Conservation (phyloP, 352 stramenopile species). For the Globisporangium splendens region DNA sequence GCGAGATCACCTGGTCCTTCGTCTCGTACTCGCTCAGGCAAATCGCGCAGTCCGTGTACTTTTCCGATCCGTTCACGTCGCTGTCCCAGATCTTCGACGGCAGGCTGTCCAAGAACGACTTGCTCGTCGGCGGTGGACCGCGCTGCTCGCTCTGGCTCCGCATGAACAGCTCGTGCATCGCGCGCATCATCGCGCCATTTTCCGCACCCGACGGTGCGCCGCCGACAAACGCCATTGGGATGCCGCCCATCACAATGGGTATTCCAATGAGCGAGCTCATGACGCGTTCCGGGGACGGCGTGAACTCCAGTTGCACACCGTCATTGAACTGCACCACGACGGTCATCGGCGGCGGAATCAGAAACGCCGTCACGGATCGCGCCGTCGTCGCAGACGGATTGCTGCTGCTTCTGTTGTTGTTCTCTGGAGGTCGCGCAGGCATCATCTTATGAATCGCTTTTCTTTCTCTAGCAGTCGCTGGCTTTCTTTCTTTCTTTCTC, state of each 20-base stretch:
- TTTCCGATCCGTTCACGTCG: conserved; percentile 35
- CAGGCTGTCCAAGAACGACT: conserved; percentile 61
- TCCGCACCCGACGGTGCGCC: conserved; percentile 12
- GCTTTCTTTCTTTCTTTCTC: no score
- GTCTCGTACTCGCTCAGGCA: conserved; percentile 73
- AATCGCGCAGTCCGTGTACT: conserved; percentile 68
- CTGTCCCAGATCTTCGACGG: conserved; percentile 56
- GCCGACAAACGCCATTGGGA: conserved; percentile 11
- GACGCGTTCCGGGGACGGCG: conserved; percentile 34
- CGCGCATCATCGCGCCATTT: conserved; percentile 31
- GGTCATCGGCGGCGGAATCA: conserved; percentile 58
- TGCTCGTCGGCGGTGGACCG: conserved; percentile 65
- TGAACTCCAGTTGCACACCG: conserved; percentile 45
- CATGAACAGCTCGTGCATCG: conserved; percentile 64
- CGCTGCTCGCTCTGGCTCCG: conserved; percentile 56
- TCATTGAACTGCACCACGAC: conserved; percentile 59
- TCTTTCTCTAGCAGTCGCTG: no score
- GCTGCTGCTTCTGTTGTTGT: conserved; percentile 13
- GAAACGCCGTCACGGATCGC: conserved; percentile 34
- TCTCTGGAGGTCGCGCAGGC: conserved; percentile 1
- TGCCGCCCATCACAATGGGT: conserved; percentile 24
- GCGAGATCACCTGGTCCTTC: conserved; percentile 53
- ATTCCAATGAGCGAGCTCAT: conserved; percentile 30
- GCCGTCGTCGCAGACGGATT: conserved; percentile 17
- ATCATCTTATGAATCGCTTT: conserved; percentile 1